Evolutionary conservation across 257 asterid species (phyloP).

Genomic region (Vinca minor): DNA sequence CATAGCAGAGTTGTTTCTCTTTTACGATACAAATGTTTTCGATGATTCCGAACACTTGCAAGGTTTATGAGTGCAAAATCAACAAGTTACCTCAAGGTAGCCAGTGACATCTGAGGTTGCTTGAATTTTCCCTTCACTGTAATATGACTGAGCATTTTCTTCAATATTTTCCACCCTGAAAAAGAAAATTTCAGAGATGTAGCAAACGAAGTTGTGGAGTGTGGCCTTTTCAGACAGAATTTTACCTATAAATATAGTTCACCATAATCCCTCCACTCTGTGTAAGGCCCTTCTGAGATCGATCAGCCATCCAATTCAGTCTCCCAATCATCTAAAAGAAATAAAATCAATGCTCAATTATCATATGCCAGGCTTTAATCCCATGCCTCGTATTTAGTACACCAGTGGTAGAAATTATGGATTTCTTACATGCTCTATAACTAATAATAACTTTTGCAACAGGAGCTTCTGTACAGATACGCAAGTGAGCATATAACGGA

Average conservation of each 20-base stretch:
- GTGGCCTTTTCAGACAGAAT: neutral
- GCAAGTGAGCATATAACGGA: neutral
- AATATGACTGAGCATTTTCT: conserved; percentile 69
- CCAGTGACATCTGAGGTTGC: conserved; percentile 54
- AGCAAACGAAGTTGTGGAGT: neutral
- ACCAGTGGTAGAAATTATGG: no score
- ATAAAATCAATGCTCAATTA: conserved; percentile 8
- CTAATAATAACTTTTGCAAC: no score
- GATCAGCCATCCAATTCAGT: conserved; percentile 94
- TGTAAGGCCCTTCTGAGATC: conserved; percentile 67
- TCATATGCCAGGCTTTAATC: neutral
- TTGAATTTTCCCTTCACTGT: conserved; percentile 53
- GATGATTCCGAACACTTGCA: neutral
- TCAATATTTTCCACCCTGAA: conserved; percentile 82
- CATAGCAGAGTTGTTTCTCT: neutral
- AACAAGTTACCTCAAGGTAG: conserved; percentile 51
- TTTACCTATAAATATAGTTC: conserved; percentile 76
- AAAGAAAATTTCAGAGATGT: neutral
- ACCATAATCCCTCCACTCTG: conserved; percentile 97
- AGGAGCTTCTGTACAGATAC: neutral
- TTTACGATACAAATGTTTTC: neutral
- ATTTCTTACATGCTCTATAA: neutral
- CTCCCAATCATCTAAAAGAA: conserved; percentile 66
- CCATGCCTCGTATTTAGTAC: neutral
- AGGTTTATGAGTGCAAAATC: neutral